Base-by-base conservation (phyloP, 306 rosid genomes). In the Biancaea sappan region DNA sequence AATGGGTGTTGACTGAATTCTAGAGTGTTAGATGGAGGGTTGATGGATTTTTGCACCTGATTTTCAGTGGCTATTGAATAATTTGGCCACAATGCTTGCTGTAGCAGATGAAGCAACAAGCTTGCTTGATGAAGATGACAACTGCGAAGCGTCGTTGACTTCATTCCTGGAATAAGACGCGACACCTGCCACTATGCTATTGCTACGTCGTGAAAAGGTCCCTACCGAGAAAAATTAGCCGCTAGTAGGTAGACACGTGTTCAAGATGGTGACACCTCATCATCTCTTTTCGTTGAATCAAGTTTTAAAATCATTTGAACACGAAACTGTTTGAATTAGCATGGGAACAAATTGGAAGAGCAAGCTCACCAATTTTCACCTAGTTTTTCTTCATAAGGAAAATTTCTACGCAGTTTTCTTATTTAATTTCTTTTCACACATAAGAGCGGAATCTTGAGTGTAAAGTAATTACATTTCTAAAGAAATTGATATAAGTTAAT, bases 21-120 rank as follows among this genome's bases (percentile, higher is more conserved):
- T 25, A 40, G 69, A 56, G 4, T 79, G 92, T 88, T 92, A 92
- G 98, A 94, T 91, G 77, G 70, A 80, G 47, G 66, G 89, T 89
- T 77, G 98, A 88, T 91, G 92, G 74, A 78, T 76, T 56, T 71
- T 61, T 37, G 80, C 79, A 89, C 82, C 91, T 67, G 92, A 85
- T 74, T 87, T 86, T 89, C 88, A 75, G 81, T 74, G 80, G 64
- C 25, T 75, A 82, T 80, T 82, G 87, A 83, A 73, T 77, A 64
- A 35, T 62, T 9, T 53, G 73, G 79, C 75, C 66, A 58, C 46
- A n/a, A n/a, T n/a, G 35, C 44, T 57, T 77, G 80, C 66, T 28
- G 52, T 69, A 25, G 60, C 69, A 50, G 54, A 78, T 71, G 72
- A 75, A 77, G 86, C 78, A 84, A 84, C 73, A 22, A 52, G 44